Conservation (phyloP, 1,284 basidiomycete species). For the Ustilago bromivora region DNA sequence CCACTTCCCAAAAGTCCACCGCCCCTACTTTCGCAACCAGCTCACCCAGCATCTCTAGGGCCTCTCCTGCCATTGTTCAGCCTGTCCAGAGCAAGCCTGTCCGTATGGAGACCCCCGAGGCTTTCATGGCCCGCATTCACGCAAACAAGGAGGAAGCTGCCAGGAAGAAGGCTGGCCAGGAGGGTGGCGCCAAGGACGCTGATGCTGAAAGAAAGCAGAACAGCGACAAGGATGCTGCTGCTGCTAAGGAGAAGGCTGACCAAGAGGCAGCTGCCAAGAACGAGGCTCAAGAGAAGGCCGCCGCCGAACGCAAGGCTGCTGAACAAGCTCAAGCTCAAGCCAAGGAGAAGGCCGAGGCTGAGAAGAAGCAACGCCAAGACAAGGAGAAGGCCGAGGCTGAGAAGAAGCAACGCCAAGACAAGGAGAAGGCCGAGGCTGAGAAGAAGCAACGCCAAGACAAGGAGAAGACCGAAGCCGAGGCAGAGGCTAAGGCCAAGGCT, state of each 20-base stretch:
- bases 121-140: slow-evolving; percentile 61
- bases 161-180: slow-evolving; percentile 56
- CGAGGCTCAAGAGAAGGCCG: slow-evolving; percentile 39
- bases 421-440: slow-evolving; percentile 22
- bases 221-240: slow-evolving; percentile 45
- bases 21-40: slow-evolving; percentile 34
- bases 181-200: slow-evolving; percentile 38
- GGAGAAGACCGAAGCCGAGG: slow-evolving; percentile 45
- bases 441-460: slow-evolving; percentile 47
- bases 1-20: slow-evolving; percentile 28
- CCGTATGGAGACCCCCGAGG: slow-evolving; percentile 62
- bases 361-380: slow-evolving; percentile 45
- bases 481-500: slow-evolving; percentile 34
- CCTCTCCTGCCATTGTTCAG: slow-evolving; percentile 33
- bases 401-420: slow-evolving; percentile 33
- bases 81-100: slow-evolving; percentile 55
- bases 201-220: slow-evolving; percentile 35
- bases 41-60: slow-evolving; percentile 40
- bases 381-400: too few species aligned
- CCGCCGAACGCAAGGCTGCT: slow-evolving; percentile 48
- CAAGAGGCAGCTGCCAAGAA: slow-evolving; percentile 43
- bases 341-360: slow-evolving; percentile 16
- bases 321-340: slow-evolving; percentile 26
- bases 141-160: slow-evolving; percentile 55
- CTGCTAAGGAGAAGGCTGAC: slow-evolving; percentile 50